phyloP scores from a whole-genome alignment of 2,329 filamentous ascomycete species.

The Xylariaceae sp. region DNA sequence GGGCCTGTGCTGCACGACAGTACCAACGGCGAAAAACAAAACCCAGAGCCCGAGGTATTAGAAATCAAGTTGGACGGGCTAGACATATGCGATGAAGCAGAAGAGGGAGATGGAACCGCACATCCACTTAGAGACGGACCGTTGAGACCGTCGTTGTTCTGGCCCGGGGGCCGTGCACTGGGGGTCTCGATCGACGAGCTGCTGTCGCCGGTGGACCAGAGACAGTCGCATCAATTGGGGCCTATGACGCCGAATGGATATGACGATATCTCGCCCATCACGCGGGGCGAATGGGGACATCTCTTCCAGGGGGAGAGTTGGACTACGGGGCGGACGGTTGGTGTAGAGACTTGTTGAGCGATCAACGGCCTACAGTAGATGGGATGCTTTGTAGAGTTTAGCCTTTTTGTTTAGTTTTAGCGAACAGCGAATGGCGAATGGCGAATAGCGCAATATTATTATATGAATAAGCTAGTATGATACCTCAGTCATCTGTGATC shows the following conservation, averaged over 20 bases:
- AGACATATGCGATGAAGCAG: constrained; percentile 21
- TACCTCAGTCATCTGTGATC: no score
- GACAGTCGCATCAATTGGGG: constrained; percentile 33
- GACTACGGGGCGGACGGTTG: constrained; percentile 41
- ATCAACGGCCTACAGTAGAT: background rate
- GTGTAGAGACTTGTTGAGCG: constrained; percentile 49
- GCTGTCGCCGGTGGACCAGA: constrained; percentile 20
- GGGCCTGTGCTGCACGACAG: background rate
- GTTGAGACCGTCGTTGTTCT: constrained; percentile 16
- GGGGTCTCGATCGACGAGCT: constrained; percentile 43
- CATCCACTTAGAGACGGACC: constrained; percentile 15
- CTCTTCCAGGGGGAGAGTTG: constrained; percentile 49
- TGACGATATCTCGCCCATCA: constrained; percentile 60
- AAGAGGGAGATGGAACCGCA: constrained; percentile 29
- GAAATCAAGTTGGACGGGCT: constrained; percentile 19
- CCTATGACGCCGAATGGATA: constrained; percentile 56
- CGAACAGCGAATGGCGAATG: no score
- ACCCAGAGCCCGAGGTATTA: constrained; percentile 8
- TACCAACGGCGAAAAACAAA: background rate
- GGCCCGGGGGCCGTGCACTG: constrained; percentile 13
- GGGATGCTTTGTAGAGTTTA: no score
- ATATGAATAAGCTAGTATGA: no score
- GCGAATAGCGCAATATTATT: no score
- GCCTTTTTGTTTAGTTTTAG: no score
- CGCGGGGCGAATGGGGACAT: constrained; percentile 60